Conservation (phyloP, 805 yeast species). For the Candida silvicultrix region DNA sequence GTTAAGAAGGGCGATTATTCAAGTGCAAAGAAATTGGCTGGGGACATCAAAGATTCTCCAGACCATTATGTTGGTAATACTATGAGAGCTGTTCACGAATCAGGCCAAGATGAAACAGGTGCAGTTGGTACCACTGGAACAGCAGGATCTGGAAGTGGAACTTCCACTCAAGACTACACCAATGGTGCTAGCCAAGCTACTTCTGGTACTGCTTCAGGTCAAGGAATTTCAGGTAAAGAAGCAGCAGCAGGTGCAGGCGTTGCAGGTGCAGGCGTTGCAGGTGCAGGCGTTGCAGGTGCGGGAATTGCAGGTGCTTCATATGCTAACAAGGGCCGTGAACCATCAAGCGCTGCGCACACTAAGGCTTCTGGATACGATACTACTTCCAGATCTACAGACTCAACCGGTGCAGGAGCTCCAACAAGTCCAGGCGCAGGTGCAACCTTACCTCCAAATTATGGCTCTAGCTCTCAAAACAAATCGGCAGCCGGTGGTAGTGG, state of each 20-base stretch:
- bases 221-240: background rate
- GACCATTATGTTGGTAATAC: conserved; percentile 7
- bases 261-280: background rate
- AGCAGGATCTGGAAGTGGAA: background rate
- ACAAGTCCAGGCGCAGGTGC: conserved; percentile 1
- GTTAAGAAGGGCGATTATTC: conserved; percentile 7
- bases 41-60: conserved; percentile 5
- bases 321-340: background rate
- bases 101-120: background rate
- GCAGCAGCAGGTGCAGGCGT: background rate
- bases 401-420: background rate
- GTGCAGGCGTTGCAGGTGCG: background rate
- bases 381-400: background rate
- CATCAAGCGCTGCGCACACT: background rate
- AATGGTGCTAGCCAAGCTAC: background rate
- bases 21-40: conserved; percentile 6
- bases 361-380: background rate
- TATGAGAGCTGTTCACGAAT: conserved; percentile 1
- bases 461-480: background rate
- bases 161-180: background rate
- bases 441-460: background rate
- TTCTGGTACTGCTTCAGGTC: background rate
- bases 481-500: background rate
- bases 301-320: background rate
- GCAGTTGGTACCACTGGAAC: background rate